Evolutionary conservation across 1,284 basidiomycete genomes (phyloP).

Genomic region (Omphalotus olearius): DNA sequence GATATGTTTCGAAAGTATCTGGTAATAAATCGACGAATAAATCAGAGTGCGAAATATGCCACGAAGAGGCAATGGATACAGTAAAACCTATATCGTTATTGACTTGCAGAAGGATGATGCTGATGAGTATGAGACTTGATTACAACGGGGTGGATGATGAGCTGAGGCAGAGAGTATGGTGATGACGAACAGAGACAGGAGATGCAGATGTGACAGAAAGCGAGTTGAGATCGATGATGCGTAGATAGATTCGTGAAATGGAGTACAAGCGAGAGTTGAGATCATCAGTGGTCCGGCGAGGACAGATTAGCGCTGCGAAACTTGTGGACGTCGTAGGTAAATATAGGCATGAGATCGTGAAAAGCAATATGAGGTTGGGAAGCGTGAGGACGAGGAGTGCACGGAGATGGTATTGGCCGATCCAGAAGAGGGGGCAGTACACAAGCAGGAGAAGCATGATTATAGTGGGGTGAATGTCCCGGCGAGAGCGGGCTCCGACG

Average conservation of each 20-base stretch:
- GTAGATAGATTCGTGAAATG: constrained; percentile 7
- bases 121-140: constrained; percentile 1
- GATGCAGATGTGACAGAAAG: neutral
- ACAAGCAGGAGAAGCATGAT: constrained; percentile 18
- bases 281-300: constrained; percentile 14
- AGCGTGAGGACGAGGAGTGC: constrained; percentile 37
- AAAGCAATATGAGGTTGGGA: constrained; percentile 46
- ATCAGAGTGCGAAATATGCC: constrained; percentile 20
- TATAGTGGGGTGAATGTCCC: constrained; percentile 20
- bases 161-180: neutral
- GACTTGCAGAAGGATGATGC: constrained; percentile 4
- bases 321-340: constrained; percentile 29
- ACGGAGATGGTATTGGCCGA: constrained; percentile 26
- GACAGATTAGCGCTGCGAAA: constrained; percentile 27
- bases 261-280: constrained; percentile 8
- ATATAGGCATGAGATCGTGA: constrained; percentile 58
- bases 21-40: constrained; percentile 29
- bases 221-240: constrained; percentile 3
- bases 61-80: constrained; percentile 6
- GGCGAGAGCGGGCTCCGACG: constrained; percentile 38
- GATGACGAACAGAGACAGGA: neutral
- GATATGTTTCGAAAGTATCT: constrained; percentile 15
- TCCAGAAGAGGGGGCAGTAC: constrained; percentile 17
- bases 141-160: neutral
- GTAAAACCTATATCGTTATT: constrained; percentile 5